These are phyloP conservation scores for Salix viminalis DNA, from an alignment of 345 rosid genomes.

Conservation along the genomic window DNA sequence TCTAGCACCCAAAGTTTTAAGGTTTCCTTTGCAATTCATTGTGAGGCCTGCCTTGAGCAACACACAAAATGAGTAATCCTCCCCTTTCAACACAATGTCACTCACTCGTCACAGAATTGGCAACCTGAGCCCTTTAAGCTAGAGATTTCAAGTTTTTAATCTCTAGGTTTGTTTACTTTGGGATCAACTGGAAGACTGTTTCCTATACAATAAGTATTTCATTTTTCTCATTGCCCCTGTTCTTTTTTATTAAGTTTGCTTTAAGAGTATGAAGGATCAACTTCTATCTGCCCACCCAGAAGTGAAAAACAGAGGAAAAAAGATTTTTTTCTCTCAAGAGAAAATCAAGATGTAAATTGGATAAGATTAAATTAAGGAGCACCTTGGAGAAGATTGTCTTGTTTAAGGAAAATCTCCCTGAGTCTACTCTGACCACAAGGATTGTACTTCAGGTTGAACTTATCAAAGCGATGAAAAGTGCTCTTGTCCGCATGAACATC, in stretches of 20 bases:
- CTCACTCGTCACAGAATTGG: background rate
- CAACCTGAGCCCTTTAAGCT: background rate
- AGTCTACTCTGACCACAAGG: conserved; percentile 99
- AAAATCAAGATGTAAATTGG: background rate
- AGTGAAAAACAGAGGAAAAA: background rate
- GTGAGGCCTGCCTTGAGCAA: background rate
- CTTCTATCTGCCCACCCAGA: background rate
- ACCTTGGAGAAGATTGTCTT: conserved; percentile 99
- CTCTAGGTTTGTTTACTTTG: background rate
- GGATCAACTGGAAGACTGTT: background rate
- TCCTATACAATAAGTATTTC: background rate
- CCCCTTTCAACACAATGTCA: background rate
- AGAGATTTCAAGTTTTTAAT: background rate
- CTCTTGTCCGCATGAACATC: conserved; percentile 99
- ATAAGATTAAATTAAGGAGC: conserved; percentile 6
- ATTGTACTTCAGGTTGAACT: conserved; percentile 97
- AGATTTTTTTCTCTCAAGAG: background rate
- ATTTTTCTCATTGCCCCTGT: background rate
- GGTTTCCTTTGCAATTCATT: background rate
- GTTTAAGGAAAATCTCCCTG: conserved; percentile 98
- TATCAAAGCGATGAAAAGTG: conserved; percentile 98
- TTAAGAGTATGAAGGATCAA: background rate
- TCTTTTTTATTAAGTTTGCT: background rate
- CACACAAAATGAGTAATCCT: background rate
- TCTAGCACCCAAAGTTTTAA: background rate